Evolutionary conservation across 495 filamentous ascomycete species (phyloP), one percentile per base, ranked within the genome.

Genomic region (Penicillium waksmanii): DNA sequence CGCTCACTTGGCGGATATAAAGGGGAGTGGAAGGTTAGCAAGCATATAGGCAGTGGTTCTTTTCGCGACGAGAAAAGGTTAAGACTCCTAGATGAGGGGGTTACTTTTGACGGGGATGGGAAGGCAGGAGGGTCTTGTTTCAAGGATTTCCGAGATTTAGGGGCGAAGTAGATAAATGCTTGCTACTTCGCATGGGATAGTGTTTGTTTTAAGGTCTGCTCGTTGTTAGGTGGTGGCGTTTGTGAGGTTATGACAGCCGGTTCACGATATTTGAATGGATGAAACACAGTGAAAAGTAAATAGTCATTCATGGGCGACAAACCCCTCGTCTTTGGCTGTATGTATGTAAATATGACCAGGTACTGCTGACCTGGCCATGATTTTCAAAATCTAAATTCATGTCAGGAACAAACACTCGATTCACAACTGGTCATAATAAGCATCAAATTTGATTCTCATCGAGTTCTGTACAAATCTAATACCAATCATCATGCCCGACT

Each of bases 1-100:
- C 51, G 67, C 23, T 57, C 61, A 38, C 42, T 76, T 40, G 73
- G 73, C 31, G 73, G 74, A 40, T 72, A 73, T 53, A 73, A 73
- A 44, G 73, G 70, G 50, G 68, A 67, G 55, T 71, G 68, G 71
- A 56, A 51, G 52, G 61, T 64, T 23, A 63, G 55, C 36, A 55
- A 53, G 55, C 56, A 63, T 56, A 51, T 60, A 12, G 64, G 49
- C n/a, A 51, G 56, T 23, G 72, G 66, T 11, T 57, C 61, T 17
- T 69, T 74, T 54, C 53, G 60, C 13, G 65, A 65, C 31, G 68
- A 75, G 62, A 76, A 76, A 67, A 62, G 51, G 51, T 10, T 55
- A 33, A 52, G 72, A 52, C 56, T 76, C 31, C 52, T 57, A 48
- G 65, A 57, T 21, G 71, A 76, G 58, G 72, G 73, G 4, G 70